phyloP scores from a whole-genome alignment of 116 monocot genomes.

The Posidonia oceanica region DNA sequence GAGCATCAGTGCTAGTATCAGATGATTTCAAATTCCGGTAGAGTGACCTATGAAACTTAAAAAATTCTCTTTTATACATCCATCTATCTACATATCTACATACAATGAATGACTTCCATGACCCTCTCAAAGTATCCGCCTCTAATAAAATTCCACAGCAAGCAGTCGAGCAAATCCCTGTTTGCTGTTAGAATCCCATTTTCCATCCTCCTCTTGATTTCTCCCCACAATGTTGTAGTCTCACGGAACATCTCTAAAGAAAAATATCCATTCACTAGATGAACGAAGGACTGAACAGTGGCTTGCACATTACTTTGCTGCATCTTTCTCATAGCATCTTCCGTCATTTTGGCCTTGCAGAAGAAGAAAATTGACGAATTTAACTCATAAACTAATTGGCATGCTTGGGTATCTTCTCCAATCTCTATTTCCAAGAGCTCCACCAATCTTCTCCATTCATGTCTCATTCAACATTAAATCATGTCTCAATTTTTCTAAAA shows the following conservation, averaged over 20 bases:
- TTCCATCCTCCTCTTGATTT: slow-evolving; percentile 60
- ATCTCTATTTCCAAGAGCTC: slow-evolving; percentile 30
- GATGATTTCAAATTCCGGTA: slow-evolving; percentile 49
- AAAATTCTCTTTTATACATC: slow-evolving; percentile 69
- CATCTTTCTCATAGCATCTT: slow-evolving; percentile 77
- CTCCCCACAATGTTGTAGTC: slow-evolving; percentile 82
- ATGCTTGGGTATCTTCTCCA: slow-evolving; percentile 12
- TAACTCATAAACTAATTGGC: slow-evolving; percentile 47
- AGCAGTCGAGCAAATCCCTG: slow-evolving; percentile 59
- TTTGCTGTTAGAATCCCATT: slow-evolving; percentile 28
- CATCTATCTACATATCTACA: slow-evolving; percentile 66
- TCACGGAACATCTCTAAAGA: slow-evolving; percentile 70
- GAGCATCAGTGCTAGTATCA: slow-evolving; percentile 53
- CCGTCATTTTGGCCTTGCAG: slow-evolving; percentile 82
- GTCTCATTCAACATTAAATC: too few species aligned
- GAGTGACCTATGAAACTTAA: slow-evolving; percentile 61
- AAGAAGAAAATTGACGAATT: slow-evolving; percentile 82
- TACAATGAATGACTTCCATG: slow-evolving; percentile 56
- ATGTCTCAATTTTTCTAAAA: too few species aligned
- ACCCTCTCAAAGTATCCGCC: slow-evolving; percentile 86
- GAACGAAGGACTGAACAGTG: slow-evolving; percentile 45
- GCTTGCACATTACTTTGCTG: slow-evolving; percentile 43
- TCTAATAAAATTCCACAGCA: slow-evolving; percentile 65
- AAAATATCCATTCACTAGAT: slow-evolving; percentile 64
- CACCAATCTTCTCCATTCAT: too few species aligned